phyloP scores from a whole-genome alignment of 1,284 basidiomycete species.

The Sphagnurus paluster region DNA sequence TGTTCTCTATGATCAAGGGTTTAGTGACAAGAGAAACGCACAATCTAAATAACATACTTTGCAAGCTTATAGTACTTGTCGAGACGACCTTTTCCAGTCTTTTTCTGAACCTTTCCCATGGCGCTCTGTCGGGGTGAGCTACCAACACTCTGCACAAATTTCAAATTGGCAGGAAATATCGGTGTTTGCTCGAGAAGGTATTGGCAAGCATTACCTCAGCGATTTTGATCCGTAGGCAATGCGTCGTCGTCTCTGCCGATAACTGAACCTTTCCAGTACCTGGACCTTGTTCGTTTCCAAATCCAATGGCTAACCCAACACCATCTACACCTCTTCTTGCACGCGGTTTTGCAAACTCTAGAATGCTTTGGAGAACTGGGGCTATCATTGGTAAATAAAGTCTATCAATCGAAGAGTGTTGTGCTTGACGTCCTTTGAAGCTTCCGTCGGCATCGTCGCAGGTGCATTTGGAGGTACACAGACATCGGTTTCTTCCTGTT shows the following conservation, averaged over 20 bases:
- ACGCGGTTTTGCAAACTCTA: constrained; percentile 18
- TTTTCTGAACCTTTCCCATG: constrained; percentile 84
- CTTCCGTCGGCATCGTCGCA: constrained; percentile 55
- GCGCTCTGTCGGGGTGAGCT: neutral
- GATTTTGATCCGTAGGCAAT: neutral
- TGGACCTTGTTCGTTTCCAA: neutral
- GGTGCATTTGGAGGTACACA: constrained; percentile 64
- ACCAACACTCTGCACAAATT: neutral
- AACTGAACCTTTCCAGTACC: neutral
- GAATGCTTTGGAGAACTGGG: constrained; percentile 43
- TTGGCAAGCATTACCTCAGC: constrained; percentile 10
- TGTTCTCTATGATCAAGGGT: constrained; percentile 70
- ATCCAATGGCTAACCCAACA: constrained; percentile 18
- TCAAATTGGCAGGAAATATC: constrained; percentile 7
- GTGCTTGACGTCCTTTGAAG: constrained; percentile 31
- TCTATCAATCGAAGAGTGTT: neutral
- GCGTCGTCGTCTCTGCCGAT: too few relatives aligned
- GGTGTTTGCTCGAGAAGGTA: constrained; percentile 9
- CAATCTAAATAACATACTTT: constrained; percentile 56
- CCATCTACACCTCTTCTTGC: constrained; percentile 30
- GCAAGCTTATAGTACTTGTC: constrained; percentile 96
- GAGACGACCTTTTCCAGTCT: constrained; percentile 92
- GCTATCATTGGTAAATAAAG: constrained; percentile 29
- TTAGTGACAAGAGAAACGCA: constrained; percentile 4
- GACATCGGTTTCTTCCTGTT: neutral